These are phyloP conservation scores for Discostella stelligera DNA, from an alignment of 352 stramenopile genomes.

Conservation along the genomic window DNA sequence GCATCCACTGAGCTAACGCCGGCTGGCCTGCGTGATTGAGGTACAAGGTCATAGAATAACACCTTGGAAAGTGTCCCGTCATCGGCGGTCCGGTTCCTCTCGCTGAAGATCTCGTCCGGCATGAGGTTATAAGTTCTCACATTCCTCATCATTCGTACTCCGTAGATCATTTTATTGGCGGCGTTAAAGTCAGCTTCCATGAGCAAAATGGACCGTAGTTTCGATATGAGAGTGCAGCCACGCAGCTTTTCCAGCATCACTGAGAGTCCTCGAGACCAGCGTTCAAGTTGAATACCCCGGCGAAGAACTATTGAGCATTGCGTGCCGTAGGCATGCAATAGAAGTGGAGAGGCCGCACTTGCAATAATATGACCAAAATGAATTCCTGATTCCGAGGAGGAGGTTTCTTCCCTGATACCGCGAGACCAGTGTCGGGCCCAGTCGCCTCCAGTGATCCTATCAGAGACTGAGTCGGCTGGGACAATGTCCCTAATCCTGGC, in stretches of 20 bases:
- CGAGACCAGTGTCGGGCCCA: not conserved
- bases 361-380: not conserved
- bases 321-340: not conserved
- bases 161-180: not conserved
- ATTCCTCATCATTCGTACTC: not conserved
- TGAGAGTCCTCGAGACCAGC: not conserved
- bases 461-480: not conserved
- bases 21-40: not conserved
- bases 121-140: not conserved
- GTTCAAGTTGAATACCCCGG: not conserved
- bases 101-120: not conserved
- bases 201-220: not conserved
- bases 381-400: not conserved
- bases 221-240: not conserved
- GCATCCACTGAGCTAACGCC: constrained; percentile 9
- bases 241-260: not conserved
- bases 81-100: constrained; percentile 1
- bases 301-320: not conserved
- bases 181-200: too few species aligned
- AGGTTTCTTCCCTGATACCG: not conserved
- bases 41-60: constrained; percentile 21
- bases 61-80: constrained; percentile 12
- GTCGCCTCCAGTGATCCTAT: not conserved
- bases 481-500: not conserved
- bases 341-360: not conserved